Conservation (phyloP, 176 grass and related monocot species). For the Aegilops tauschii region DNA sequence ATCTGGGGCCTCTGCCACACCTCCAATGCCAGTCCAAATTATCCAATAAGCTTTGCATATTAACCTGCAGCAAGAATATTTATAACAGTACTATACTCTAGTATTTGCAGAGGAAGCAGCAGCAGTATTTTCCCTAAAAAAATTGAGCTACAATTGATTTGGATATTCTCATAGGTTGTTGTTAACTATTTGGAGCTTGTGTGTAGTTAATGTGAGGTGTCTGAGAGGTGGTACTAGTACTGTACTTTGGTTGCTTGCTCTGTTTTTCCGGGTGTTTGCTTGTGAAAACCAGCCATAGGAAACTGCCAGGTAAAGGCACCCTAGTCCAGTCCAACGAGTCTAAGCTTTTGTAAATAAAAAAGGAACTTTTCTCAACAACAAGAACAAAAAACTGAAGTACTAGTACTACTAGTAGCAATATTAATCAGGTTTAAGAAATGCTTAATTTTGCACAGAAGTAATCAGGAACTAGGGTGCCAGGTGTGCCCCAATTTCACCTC, state of each 20-base stretch:
- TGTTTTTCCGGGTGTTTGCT: too few species aligned
- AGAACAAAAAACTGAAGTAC: too few species aligned
- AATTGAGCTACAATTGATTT: not conserved
- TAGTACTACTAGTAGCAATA: too few species aligned
- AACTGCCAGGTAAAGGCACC: too few species aligned
- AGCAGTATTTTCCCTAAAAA: not conserved
- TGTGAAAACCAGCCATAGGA: too few species aligned
- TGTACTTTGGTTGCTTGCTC: too few species aligned
- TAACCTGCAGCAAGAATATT: not conserved
- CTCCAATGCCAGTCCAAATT: not conserved
- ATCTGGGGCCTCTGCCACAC: not conserved
- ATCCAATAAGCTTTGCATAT: not conserved
- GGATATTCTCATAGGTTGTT: not conserved
- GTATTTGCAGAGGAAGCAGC: too few species aligned
- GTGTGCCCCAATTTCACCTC: not conserved
- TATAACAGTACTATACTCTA: too few species aligned
- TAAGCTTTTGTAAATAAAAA: not conserved
- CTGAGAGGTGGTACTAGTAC: not conserved
- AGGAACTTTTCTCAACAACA: too few species aligned
- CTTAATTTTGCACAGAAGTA: too few species aligned
- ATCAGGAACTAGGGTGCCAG: not conserved
- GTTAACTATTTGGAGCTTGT: slow-evolving; percentile 1
- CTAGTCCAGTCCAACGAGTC: too few species aligned
- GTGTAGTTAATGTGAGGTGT: not conserved
- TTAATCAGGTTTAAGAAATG: too few species aligned